These are phyloP conservation scores for Hypoxylon lienhwacheense DNA, from an alignment of 495 filamentous ascomycete species.

Conservation along the genomic window DNA sequence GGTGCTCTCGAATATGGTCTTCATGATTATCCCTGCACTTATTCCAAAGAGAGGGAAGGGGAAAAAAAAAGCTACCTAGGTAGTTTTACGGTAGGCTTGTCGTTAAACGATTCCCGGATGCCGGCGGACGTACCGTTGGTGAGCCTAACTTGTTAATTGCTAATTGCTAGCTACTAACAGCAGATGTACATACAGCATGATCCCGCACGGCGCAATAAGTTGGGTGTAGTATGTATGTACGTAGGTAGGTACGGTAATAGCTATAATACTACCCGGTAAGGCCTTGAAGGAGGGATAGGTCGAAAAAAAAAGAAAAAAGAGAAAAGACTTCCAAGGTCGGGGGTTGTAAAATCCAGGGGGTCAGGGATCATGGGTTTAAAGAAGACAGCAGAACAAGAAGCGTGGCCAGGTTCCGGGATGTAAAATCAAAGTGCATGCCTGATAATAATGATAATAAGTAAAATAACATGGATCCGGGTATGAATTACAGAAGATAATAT, in stretches of 20 bases:
- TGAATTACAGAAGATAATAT: too few relatives aligned
- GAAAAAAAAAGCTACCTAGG: conserved; percentile 3
- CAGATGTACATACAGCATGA: conserved; percentile 3
- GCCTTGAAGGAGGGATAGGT: conserved; percentile 9
- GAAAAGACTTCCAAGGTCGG: too few relatives aligned
- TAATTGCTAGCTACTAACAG: too few relatives aligned
- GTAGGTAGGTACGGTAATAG: not conserved
- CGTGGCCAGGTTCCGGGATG: conserved; percentile 17
- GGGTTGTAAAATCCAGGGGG: conserved; percentile 9
- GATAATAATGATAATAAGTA: conserved; percentile 7
- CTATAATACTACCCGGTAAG: not conserved
- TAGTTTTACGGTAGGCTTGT: conserved; percentile 10
- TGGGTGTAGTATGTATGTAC: too few relatives aligned
- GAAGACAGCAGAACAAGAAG: conserved; percentile 9
- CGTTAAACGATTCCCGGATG: conserved; percentile 17
- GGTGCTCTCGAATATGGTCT: conserved; percentile 3
- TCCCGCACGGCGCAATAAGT: too few relatives aligned
- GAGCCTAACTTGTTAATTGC: too few relatives aligned
- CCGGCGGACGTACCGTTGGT: conserved; percentile 8
- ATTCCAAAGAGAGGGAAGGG: conserved; percentile 4
- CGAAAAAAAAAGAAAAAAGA: conserved; percentile 19
- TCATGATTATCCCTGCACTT: conserved; percentile 1
- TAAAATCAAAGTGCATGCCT: not conserved
- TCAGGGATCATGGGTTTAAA: conserved; percentile 20
- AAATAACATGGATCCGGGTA: too few relatives aligned